phyloP scores from a whole-genome alignment of 1,284 basidiomycete species.

The Psilocybe mexicana region DNA sequence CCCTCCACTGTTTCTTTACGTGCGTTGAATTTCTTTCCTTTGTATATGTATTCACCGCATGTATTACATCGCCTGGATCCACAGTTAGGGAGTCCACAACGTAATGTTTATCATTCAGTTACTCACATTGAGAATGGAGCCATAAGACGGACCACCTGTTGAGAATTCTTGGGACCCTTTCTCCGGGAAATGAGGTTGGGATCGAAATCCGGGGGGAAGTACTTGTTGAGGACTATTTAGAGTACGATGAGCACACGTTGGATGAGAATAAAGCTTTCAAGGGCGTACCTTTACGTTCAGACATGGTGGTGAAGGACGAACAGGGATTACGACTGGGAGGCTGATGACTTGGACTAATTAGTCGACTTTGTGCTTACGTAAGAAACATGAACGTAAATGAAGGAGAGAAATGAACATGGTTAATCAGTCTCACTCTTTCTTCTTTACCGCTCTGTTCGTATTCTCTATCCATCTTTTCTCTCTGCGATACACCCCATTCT shows the following conservation, averaged over 20 bases:
- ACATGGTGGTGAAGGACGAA: conserved; percentile 54
- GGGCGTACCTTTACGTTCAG: conserved; percentile 78
- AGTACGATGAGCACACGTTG: conserved; percentile 1
- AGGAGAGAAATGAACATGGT: conserved; percentile 22
- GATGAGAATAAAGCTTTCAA: not conserved
- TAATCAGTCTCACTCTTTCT: conserved; percentile 19
- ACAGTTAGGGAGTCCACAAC: conserved; percentile 5
- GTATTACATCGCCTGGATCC: conserved; percentile 81
- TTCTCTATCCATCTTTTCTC: not conserved
- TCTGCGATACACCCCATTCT: conserved; percentile 3
- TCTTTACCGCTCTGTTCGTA: not conserved
- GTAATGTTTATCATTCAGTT: not conserved
- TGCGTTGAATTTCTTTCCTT: conserved; percentile 99
- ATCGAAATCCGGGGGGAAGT: conserved; percentile 96
- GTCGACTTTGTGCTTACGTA: conserved; percentile 20
- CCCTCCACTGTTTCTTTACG: conserved; percentile 97
- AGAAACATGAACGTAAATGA: conserved; percentile 9
- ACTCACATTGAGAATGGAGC: conserved; percentile 95
- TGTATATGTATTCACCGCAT: conserved; percentile 97
- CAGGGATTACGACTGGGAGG: not conserved
- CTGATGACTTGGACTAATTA: conserved; percentile 14
- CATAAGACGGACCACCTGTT: conserved; percentile 98
- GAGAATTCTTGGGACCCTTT: conserved; percentile 87
- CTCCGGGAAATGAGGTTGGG: conserved; percentile 93
- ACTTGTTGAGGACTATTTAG: conserved; percentile 80